Percentiles rank a stretch among this genome's conserved stretches.
These are phyloP conservation scores for Malassezia globosa DNA, from an alignment of 1,284 basidiomycete genomes.

Conservation along the genomic window DNA sequence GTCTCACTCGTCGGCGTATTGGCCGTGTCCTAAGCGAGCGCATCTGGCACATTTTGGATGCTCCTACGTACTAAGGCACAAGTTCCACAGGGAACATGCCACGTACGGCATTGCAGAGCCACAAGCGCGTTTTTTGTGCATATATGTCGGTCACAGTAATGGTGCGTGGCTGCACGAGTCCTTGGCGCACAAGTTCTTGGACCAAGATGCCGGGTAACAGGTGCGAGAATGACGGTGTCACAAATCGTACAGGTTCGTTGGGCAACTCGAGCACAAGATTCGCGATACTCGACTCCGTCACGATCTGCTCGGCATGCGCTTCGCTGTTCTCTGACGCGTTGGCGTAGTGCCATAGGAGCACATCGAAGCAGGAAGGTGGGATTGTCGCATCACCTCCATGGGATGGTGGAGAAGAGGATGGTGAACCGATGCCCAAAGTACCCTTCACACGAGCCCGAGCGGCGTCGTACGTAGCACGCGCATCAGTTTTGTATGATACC, in stretches of 20 bases:
- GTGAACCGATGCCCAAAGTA: constrained; percentile 3
- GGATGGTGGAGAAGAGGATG: no score
- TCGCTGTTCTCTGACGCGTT: no score
- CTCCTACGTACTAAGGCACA: background rate
- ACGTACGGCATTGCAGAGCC: constrained; percentile 15
- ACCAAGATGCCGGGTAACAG: constrained; percentile 12
- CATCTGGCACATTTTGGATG: constrained; percentile 6
- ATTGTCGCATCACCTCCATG: no score
- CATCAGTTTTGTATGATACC: constrained; percentile 5
- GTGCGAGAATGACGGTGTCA: constrained; percentile 3
- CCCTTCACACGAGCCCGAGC: constrained; percentile 5
- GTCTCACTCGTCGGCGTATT: constrained; percentile 9
- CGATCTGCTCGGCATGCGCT: background rate
- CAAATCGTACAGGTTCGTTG: background rate
- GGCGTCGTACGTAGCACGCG: constrained; percentile 8
- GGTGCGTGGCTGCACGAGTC: background rate
- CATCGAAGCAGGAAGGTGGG: constrained; percentile 10
- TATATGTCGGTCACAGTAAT: background rate
- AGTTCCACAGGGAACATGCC: constrained; percentile 14
- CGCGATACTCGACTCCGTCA: constrained; percentile 18
- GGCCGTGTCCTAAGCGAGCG: constrained; percentile 9
- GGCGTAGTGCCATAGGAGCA: constrained; percentile 15
- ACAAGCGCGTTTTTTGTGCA: constrained; percentile 2
- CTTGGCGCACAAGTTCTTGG: constrained; percentile 7
- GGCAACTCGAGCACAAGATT: constrained; percentile 11